A percentile compares a stretch with the other conserved stretches of the same genome.
Conservation (phyloP, 129 eudicot species). For the Mikania micrantha region DNA sequence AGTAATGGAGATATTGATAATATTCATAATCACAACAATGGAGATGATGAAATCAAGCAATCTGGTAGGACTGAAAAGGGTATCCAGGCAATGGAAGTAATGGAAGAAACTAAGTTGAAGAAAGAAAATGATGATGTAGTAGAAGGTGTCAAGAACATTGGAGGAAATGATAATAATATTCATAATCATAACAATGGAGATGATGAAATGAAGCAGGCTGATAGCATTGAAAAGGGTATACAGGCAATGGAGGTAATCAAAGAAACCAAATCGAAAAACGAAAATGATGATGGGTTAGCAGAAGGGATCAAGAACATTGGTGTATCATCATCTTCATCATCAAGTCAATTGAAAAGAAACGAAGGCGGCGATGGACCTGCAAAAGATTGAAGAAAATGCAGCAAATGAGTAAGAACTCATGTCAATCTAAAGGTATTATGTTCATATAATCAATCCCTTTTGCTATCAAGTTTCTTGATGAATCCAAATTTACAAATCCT, state of each 20-base stretch:
- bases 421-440: slow-evolving; percentile 5
- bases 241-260: too few species aligned
- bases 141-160: too few species aligned
- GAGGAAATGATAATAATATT: not conserved
- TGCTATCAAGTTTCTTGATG: slow-evolving; percentile 14
- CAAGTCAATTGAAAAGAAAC: not conserved
- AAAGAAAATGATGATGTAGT: not conserved
- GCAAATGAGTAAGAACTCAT: slow-evolving; percentile 1
- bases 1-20: not conserved
- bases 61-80: slow-evolving; percentile 6
- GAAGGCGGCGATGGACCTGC: not conserved
- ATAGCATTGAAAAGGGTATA: not conserved
- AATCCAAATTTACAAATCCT: slow-evolving; percentile 15
- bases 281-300: slow-evolving; percentile 11
- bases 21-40: not conserved
- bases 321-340: not conserved
- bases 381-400: slow-evolving; percentile 16
- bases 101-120: not conserved
- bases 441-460: slow-evolving; percentile 10
- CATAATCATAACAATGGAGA: slow-evolving; percentile 3
- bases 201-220: slow-evolving; percentile 20
- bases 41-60: slow-evolving; percentile 17
- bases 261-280: not conserved
- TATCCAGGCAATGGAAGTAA: too few species aligned
- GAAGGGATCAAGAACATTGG: slow-evolving; percentile 1